phyloP scores from a whole-genome alignment of 768 basidiomycete species.

The Paxillus rubicundulus region DNA sequence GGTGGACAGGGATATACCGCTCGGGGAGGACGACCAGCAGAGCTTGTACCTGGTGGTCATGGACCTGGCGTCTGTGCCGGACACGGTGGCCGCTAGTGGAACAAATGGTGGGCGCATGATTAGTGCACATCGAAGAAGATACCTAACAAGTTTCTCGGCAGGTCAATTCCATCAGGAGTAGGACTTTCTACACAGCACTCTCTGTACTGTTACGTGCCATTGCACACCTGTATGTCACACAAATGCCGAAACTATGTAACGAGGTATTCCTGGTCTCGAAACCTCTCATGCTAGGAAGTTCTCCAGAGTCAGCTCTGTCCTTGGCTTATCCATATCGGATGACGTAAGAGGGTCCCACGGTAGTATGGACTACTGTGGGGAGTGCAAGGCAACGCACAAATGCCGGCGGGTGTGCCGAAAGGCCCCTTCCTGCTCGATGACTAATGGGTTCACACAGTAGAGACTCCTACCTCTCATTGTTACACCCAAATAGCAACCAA shows the following conservation, averaged over 20 bases:
- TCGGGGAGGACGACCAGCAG: conserved; percentile 35
- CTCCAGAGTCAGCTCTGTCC: too few relatives aligned
- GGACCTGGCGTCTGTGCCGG: conserved; percentile 13
- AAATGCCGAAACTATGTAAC: neutral
- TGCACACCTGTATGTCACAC: neutral
- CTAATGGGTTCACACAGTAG: too few relatives aligned
- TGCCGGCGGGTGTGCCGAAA: too few relatives aligned
- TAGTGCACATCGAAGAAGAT: neutral
- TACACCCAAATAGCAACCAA: too few relatives aligned
- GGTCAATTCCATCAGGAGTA: neutral
- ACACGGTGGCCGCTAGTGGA: neutral
- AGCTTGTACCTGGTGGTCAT: conserved; percentile 32
- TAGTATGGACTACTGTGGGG: too few relatives aligned
- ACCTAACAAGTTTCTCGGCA: neutral
- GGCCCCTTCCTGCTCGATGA: too few relatives aligned
- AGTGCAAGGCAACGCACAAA: too few relatives aligned
- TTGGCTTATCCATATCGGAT: too few relatives aligned
- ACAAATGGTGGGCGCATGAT: neutral
- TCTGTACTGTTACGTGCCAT: neutral
- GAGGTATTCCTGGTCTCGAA: neutral
- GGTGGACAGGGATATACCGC: conserved; percentile 22
- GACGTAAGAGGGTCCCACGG: too few relatives aligned
- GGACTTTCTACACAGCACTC: neutral
- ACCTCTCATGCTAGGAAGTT: too few relatives aligned
- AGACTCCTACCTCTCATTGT: too few relatives aligned